phyloP scores from a whole-genome alignment of 139 green algal species.

The Chlorella sorokiniana region DNA sequence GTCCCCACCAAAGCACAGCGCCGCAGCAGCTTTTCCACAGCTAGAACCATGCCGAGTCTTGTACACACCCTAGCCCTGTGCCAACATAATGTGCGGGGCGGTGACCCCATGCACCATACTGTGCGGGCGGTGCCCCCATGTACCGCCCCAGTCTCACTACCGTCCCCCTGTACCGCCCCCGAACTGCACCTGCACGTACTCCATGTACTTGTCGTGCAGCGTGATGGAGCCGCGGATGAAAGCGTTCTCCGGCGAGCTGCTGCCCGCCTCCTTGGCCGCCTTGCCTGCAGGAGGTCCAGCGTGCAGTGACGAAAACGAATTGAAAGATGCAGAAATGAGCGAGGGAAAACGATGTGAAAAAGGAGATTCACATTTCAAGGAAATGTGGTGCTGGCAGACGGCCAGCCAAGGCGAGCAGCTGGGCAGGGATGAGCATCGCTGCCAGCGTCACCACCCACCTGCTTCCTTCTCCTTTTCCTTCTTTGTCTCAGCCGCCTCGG shows the following conservation, averaged over 20 bases:
- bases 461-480: conserved; percentile 69
- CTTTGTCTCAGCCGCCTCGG: conserved; percentile 72
- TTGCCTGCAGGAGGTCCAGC: neutral
- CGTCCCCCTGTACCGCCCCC: conserved; percentile 86
- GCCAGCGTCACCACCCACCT: conserved; percentile 30
- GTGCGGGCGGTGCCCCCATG: no score
- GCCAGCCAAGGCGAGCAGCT: neutral
- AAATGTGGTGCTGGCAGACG: no score
- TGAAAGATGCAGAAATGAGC: no score
- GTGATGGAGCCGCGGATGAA: conserved; percentile 92
- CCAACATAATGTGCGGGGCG: no score
- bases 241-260: conserved; percentile 74
- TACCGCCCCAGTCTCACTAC: no score
- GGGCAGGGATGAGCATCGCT: neutral
- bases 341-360: neutral
- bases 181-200: conserved; percentile 34
- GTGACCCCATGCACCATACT: conserved; percentile 82
- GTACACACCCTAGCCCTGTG: no score
- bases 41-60: no score
- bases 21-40: no score
- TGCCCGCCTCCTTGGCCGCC: conserved; percentile 23
- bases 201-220: conserved; percentile 95
- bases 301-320: neutral
- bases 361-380: neutral
- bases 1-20: no score